Evolutionary conservation across 306 rosid genomes (phyloP).

Genomic region (Cicer yamashitae): DNA sequence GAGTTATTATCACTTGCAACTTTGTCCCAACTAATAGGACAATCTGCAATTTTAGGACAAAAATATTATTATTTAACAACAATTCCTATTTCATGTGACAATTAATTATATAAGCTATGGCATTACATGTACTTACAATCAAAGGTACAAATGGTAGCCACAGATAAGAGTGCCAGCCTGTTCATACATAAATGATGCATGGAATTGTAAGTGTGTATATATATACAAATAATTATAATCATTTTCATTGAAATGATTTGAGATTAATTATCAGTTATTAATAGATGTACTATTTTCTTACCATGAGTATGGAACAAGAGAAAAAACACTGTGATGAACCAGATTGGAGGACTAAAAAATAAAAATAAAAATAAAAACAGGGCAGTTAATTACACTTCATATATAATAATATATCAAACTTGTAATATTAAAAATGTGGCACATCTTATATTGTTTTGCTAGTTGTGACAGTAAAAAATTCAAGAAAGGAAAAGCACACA

Average conservation of each 20-base stretch:
- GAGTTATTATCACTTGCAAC: constrained; percentile 85
- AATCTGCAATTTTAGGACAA: constrained; percentile 54
- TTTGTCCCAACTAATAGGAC: constrained; percentile 81
- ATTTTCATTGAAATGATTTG: neutral
- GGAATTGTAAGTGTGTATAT: neutral
- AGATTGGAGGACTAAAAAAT: constrained; percentile 71
- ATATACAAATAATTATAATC: neutral
- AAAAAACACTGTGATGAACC: constrained; percentile 82
- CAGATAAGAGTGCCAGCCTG: constrained; percentile 79
- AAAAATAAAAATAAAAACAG: neutral
- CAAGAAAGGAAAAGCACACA: neutral
- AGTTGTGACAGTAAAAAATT: neutral
- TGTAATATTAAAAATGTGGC: neutral
- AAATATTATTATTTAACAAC: neutral
- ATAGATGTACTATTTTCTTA: constrained; percentile 33
- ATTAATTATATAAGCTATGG: neutral
- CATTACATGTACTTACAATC: constrained; percentile 64
- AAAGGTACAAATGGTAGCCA: constrained; percentile 91
- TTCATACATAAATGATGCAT: neutral
- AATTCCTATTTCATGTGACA: neutral
- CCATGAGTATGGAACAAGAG: constrained; percentile 81
- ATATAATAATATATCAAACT: constrained; percentile 7
- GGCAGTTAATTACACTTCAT: neutral
- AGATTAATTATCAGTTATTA: neutral
- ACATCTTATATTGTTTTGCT: too few relatives aligned